phyloP scores from a whole-genome alignment of 1,139 yeast genomes.

The Geotrichum fermentans region DNA sequence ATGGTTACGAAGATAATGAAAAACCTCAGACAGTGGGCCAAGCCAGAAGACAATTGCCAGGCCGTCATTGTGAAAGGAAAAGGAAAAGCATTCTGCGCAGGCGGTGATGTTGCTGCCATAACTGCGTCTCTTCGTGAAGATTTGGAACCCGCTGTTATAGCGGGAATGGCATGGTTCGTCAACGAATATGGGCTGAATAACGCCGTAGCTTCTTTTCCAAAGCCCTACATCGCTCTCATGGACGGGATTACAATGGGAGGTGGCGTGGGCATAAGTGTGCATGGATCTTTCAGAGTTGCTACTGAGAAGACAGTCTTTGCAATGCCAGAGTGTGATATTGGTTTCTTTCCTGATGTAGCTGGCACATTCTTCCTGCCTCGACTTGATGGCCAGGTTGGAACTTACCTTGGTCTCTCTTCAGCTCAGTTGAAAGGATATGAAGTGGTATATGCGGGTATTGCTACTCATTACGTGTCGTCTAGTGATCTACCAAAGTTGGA shows the following conservation, averaged over 20 bases:
- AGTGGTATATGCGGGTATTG: conserved; percentile 74
- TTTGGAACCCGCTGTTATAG: conserved; percentile 34
- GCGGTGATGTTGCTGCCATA: conserved; percentile 88
- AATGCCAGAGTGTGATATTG: conserved; percentile 97
- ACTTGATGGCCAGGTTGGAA: conserved; percentile 75
- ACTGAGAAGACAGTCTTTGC: conserved; percentile 87
- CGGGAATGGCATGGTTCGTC: conserved; percentile 63
- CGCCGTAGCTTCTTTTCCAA: conserved; percentile 69
- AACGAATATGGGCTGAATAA: conserved; percentile 79
- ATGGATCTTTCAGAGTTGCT: conserved; percentile 89
- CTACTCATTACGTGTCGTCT: conserved; percentile 81
- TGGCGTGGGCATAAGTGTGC: conserved; percentile 88
- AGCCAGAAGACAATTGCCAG: conserved; percentile 58
- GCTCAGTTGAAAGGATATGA: conserved; percentile 71
- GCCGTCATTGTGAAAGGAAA: conserved; percentile 67
- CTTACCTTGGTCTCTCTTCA: conserved; percentile 86
- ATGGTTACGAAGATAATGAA: conserved; percentile 76
- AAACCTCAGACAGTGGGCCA: conserved; percentile 69
- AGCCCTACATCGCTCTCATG: conserved; percentile 79
- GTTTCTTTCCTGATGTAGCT: conserved; percentile 95
- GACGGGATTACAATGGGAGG: conserved; percentile 98
- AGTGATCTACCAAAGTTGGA: conserved; percentile 58
- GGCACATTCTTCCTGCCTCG: conserved; percentile 83
- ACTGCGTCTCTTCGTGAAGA: conserved; percentile 46
- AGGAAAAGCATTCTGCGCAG: conserved; percentile 51